Evolutionary conservation across 225 moss, liverwort and hornwort species (phyloP).

Genomic region (Rhytidiadelphus loreus): DNA sequence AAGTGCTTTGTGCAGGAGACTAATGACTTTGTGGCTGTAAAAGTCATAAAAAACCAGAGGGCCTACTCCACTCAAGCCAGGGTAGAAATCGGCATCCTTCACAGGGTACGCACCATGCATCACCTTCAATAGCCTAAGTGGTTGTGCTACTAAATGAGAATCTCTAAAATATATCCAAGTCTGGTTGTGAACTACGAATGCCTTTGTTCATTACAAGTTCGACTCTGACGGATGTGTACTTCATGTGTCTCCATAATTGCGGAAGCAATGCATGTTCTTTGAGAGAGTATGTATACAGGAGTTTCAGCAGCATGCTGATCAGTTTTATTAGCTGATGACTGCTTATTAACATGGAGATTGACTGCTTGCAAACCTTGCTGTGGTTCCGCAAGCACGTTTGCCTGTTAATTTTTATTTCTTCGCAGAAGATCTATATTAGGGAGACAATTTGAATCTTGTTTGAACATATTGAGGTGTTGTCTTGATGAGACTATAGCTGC

Average conservation of each 20-base stretch:
- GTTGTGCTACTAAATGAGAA: background rate
- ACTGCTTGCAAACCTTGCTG: background rate
- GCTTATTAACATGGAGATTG: background rate
- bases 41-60: slow-evolving; percentile 81
- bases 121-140: background rate
- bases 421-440: background rate
- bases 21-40: slow-evolving; percentile 68
- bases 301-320: background rate
- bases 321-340: background rate
- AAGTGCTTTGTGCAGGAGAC: slow-evolving; percentile 66
- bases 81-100: slow-evolving; percentile 76
- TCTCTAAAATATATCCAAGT: background rate
- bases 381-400: background rate
- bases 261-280: background rate
- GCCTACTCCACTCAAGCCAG: slow-evolving; percentile 78
- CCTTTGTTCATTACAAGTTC: background rate
- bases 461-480: background rate
- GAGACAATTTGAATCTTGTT: background rate
- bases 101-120: slow-evolving; percentile 32
- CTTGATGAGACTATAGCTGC: background rate
- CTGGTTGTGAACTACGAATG: background rate
- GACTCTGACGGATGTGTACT: background rate
- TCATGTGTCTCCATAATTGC: background rate
- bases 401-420: background rate
- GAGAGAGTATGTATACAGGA: background rate